These are phyloP conservation scores for Entomortierella beljakovae DNA, from an alignment of 192 early-diverging fungal genomes.

Conservation along the genomic window DNA sequence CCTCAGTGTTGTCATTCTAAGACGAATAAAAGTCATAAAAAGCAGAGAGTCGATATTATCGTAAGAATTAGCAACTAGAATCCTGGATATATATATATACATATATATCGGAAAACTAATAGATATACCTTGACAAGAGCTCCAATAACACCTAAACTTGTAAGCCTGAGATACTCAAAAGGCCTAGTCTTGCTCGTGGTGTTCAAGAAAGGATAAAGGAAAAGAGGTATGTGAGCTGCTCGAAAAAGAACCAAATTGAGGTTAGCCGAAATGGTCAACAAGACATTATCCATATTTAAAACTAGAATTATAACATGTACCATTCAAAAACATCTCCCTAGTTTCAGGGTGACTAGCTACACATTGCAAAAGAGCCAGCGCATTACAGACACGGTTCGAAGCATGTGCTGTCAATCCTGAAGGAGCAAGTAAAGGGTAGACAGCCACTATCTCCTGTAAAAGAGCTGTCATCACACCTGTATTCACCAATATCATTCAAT, in stretches of 20 bases:
- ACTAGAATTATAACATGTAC: constrained; percentile 53
- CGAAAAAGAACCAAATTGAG: neutral
- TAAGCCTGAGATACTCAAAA: constrained; percentile 96
- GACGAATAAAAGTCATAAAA: neutral
- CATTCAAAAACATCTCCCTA: constrained; percentile 81
- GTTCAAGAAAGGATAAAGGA: constrained; percentile 98
- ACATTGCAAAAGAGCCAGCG: constrained; percentile 94
- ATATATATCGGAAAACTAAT: too few relatives aligned
- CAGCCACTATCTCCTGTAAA: constrained; percentile 95
- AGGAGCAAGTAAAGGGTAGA: constrained; percentile 91
- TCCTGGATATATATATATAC: too few relatives aligned
- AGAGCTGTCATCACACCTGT: constrained; percentile 93
- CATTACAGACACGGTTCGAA: constrained; percentile 97
- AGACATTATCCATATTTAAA: neutral
- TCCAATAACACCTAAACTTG: constrained; percentile 95
- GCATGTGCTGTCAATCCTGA: constrained; percentile 88
- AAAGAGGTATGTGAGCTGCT: constrained; percentile 92
- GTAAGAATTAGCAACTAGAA: too few relatives aligned
- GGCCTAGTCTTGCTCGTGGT: constrained; percentile 95
- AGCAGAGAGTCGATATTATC: neutral
- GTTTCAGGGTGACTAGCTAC: constrained; percentile 96
- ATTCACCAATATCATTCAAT: neutral
- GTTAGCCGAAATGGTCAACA: constrained; percentile 6
- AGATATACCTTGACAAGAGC: constrained; percentile 89
- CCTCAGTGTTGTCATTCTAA: constrained; percentile 95